Base-by-base conservation (phyloP, 2,329 filamentous ascomycete genomes). In the Curvularia sp. region DNA sequence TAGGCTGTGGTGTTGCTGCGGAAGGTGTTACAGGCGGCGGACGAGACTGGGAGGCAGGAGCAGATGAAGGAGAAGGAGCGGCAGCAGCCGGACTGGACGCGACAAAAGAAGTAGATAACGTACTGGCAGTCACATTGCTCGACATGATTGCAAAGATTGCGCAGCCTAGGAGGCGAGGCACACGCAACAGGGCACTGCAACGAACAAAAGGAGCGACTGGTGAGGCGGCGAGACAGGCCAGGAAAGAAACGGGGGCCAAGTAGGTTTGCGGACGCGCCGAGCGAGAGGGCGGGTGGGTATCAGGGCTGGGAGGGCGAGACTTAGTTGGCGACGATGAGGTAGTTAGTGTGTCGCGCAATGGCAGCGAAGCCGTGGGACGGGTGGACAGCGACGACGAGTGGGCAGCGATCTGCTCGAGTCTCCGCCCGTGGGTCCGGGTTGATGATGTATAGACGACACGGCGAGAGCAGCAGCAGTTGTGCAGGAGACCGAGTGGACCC, bases 101-200 rank as follows among this genome's bases (percentile, higher is more conserved):
- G 52, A 60, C 21, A 66, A 68, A 52, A 58, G 63, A 63, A 48
- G 62, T 51, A 69, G 67, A 59, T 46, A 70, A 76, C 74, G 70
- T 75, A 77, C 74, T 70, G 59, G 68, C 59, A 63, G 73, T 68
- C 56, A 53, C 61, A 65, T 66, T 71, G 57, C 63, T 64, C 53
- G 71, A 61, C 69, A 73, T 73, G 61, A 59, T 69, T 63, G 55
- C 61, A 57, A 58, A 57, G 62, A 58, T 61, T 48, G 61, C 28
- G 32, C 32, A 47, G 56, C 51, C 56, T 36, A 36, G 55, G 51
- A 39, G 49, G 61, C 53, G 55, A 53, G 42, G 58, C 43, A 52
- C 48, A 49, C 42, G 21, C 39, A 42, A 19, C 42, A 46, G 13
- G 10, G 7, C n/a, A n/a, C n/a, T n/a, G n/a, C n/a, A 12, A 21